Evolutionary conservation across 2,329 filamentous ascomycete genomes (phyloP).

Genomic region (Fulvia fulva): DNA sequence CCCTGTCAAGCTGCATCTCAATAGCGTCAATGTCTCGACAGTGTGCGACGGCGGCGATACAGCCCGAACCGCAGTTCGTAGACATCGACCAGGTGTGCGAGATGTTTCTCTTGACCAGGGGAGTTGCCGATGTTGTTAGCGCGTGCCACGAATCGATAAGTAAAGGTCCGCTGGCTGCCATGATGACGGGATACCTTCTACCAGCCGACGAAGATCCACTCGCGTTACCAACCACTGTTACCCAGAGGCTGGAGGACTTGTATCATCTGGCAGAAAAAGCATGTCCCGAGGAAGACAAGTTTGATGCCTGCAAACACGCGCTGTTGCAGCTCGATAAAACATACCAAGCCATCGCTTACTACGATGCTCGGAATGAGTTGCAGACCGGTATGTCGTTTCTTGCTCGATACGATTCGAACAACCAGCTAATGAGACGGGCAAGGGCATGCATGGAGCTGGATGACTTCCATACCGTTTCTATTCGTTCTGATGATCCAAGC

Average conservation of each 20-base stretch:
- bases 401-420: background rate
- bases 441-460: constrained; percentile 16
- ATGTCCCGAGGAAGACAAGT: constrained; percentile 1
- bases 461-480: constrained; percentile 11
- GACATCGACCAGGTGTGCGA: constrained; percentile 24
- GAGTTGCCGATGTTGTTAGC: constrained; percentile 18
- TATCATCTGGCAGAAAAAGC: constrained; percentile 3
- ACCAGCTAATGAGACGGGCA: no score
- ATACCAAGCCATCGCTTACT: constrained; percentile 7
- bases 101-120: constrained; percentile 20
- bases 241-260: constrained; percentile 5
- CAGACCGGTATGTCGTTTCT: constrained; percentile 7
- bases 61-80: constrained; percentile 13
- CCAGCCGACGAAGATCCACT: constrained; percentile 4
- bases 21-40: constrained; percentile 16
- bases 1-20: constrained; percentile 9
- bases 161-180: constrained; percentile 10
- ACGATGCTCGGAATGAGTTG: constrained; percentile 1
- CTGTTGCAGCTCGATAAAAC: constrained; percentile 1
- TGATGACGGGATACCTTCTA: constrained; percentile 11
- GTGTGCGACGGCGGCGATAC: constrained; percentile 14
- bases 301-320: constrained; percentile 6
- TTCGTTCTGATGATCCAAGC: constrained; percentile 18
- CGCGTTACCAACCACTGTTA: constrained; percentile 3
- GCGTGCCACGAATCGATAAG: constrained; percentile 12